Base-by-base conservation (phyloP, 2,329 filamentous ascomycete genomes). In the Curvularia sp. region DNA sequence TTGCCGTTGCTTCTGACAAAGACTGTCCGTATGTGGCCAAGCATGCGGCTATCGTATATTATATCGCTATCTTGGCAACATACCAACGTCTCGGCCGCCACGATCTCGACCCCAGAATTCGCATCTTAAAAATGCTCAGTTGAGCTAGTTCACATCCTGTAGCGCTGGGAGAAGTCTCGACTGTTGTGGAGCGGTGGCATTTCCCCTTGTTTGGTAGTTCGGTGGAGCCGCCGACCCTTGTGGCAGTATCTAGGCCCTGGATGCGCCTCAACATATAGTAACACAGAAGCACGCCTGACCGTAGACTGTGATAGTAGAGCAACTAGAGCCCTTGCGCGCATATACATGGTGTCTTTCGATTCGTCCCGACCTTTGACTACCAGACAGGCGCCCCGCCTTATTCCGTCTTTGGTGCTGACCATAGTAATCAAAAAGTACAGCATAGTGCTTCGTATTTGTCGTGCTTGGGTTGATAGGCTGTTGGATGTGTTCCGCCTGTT, bases 271-370 rank as follows among this genome's bases (percentile, higher is more conserved):
- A 42, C 39, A 42, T 42, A 24, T 38, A 18, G 35, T 35, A 5
- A 18, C 15, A 38, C 35, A 9, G 15, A 22, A 33, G 39, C 59
- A 58, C 62, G 56, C 58, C 51, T 59, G 41, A 56, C 53, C 48
- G 28, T 46, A 33, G 55, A 38, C 12, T 31, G 10, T 10, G 30
- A 31, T 31, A 41, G 26, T 56, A 51, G 22, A 49, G 48, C 8
- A 18, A 57, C 35, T 52, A 54, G 30, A 55, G 6, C 5, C 28
- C 26, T 52, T 52, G 38, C 33, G 24, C 18, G 39, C 22, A 49
- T 39, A 41, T 26, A 43, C n/a, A 20, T 35, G 53, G 38, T 38
- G 53, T 47, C 26, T 33, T 44, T 35, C 47, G 30, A 46, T 33
- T 35, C 33, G 20, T 55, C 44, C 53, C 24, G 35, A 35, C 5